Evolutionary conservation across 768 basidiomycete species (phyloP).

Genomic region (Hortiboletus campestris): DNA sequence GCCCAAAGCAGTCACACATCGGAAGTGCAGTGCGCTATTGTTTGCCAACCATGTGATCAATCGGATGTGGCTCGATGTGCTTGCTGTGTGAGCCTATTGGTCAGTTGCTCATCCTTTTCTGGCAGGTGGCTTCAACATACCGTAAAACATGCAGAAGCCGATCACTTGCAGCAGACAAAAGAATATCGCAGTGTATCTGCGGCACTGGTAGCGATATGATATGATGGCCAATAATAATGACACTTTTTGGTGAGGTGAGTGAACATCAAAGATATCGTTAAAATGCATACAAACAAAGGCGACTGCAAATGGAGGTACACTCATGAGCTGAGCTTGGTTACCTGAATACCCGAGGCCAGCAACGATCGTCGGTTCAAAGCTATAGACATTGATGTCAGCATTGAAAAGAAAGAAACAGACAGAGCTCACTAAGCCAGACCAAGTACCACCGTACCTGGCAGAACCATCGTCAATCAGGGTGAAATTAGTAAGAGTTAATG

Average conservation of each 20-base stretch:
- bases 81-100: no score
- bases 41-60: constrained; percentile 60
- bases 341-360: constrained; percentile 55
- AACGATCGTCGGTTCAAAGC: constrained; percentile 49
- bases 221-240: constrained; percentile 42
- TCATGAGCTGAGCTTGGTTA: constrained; percentile 59
- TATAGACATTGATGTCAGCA: constrained; percentile 37
- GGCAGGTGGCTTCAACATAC: neutral
- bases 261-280: neutral
- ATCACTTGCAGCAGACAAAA: constrained; percentile 44
- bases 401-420: constrained; percentile 24
- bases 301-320: constrained; percentile 37
- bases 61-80: constrained; percentile 36
- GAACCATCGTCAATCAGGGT: neutral
- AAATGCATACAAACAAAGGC: constrained; percentile 38
- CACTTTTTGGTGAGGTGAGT: constrained; percentile 23
- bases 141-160: no score
- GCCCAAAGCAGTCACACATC: constrained; percentile 58
- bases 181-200: constrained; percentile 47
- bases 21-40: constrained; percentile 53
- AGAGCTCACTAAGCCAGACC: constrained; percentile 23
- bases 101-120: no score
- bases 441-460: constrained; percentile 13
- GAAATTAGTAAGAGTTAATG: no score
- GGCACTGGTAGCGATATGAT: constrained; percentile 51